A percentile compares a stretch with the other conserved stretches of the same genome.
phyloP scores from a whole-genome alignment of 805 yeast genomes.

The Blastobotrys chiropterorum region DNA sequence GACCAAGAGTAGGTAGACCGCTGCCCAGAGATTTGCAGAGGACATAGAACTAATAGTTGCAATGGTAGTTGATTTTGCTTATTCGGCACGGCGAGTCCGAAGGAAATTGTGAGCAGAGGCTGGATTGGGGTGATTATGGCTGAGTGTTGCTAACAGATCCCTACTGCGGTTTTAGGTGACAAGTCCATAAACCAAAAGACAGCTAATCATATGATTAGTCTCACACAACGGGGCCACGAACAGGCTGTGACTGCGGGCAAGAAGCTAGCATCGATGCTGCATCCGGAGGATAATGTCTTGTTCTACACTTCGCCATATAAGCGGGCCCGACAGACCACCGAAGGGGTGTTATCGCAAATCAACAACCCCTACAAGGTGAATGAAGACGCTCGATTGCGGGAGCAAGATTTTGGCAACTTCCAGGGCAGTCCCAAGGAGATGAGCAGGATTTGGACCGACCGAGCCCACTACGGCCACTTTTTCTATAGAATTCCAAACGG shows the following conservation, averaged over 20 bases:
- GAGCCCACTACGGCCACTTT: slow-evolving; percentile 83
- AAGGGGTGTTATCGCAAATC: slow-evolving; percentile 49
- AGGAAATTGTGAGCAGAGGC: slow-evolving; percentile 50
- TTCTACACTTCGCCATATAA: slow-evolving; percentile 83
- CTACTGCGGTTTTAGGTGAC: slow-evolving; percentile 42
- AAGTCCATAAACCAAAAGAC: slow-evolving; percentile 69
- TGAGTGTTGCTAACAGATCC: not conserved
- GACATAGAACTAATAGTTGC: not conserved
- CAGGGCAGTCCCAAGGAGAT: slow-evolving; percentile 66
- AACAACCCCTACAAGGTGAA: slow-evolving; percentile 48
- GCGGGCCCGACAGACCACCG: slow-evolving; percentile 79
- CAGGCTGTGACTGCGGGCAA: slow-evolving; percentile 36
- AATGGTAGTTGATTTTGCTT: slow-evolving; percentile 56
- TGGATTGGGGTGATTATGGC: not conserved
- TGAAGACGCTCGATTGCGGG: slow-evolving; percentile 90
- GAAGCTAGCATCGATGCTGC: slow-evolving; percentile 32
- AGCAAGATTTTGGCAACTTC: slow-evolving; percentile 93
- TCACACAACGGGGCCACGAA: slow-evolving; percentile 63
- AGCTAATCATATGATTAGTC: slow-evolving; percentile 74
- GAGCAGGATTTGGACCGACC: slow-evolving; percentile 75
- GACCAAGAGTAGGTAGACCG: slow-evolving; percentile 40
- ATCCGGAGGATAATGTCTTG: slow-evolving; percentile 51
- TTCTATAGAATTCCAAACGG: slow-evolving; percentile 90
- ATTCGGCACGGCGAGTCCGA: slow-evolving; percentile 92
- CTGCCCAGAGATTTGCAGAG: too few species aligned